Evolutionary conservation across 164 flowering plant species (phyloP).

Genomic region (Vitis cinerea): DNA sequence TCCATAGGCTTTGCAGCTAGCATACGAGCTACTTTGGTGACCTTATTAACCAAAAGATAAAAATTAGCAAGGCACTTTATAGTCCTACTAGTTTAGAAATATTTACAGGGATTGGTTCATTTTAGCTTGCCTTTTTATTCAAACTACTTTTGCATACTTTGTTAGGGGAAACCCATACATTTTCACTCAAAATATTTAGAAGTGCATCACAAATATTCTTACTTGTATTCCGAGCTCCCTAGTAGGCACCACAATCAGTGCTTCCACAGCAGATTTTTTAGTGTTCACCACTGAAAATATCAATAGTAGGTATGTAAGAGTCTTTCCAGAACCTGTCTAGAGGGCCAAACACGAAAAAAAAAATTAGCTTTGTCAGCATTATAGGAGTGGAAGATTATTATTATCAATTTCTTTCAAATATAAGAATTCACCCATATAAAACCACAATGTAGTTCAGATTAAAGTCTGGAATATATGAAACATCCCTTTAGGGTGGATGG

Average conservation of each 20-base stretch:
- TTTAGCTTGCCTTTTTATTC: background rate
- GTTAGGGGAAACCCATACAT: background rate
- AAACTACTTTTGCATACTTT: no score
- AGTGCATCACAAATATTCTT: slow-evolving; percentile 14
- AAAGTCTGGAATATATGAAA: no score
- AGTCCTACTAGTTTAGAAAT: background rate
- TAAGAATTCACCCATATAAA: background rate
- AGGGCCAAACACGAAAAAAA: slow-evolving; percentile 18
- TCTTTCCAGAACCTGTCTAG: slow-evolving; percentile 99
- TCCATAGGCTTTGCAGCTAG: slow-evolving; percentile 61
- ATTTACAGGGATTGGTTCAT: background rate
- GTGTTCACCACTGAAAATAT: slow-evolving; percentile 63
- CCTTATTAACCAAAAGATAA: slow-evolving; percentile 35
- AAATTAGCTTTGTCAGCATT: background rate
- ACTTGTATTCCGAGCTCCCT: slow-evolving; percentile 98
- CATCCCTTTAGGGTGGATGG: no score
- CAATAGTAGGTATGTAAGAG: slow-evolving; percentile 76
- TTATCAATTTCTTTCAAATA: background rate
- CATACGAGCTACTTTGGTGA: slow-evolving; percentile 83
- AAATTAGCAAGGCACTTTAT: background rate
- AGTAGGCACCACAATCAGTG: slow-evolving; percentile 86
- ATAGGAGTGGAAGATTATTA: background rate
- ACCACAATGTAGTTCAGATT: background rate
- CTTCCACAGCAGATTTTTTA: slow-evolving; percentile 76
- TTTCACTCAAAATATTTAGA: background rate